These are phyloP conservation scores for Termitomyces sp. DNA, from an alignment of 768 basidiomycete species.

Conservation along the genomic window DNA sequence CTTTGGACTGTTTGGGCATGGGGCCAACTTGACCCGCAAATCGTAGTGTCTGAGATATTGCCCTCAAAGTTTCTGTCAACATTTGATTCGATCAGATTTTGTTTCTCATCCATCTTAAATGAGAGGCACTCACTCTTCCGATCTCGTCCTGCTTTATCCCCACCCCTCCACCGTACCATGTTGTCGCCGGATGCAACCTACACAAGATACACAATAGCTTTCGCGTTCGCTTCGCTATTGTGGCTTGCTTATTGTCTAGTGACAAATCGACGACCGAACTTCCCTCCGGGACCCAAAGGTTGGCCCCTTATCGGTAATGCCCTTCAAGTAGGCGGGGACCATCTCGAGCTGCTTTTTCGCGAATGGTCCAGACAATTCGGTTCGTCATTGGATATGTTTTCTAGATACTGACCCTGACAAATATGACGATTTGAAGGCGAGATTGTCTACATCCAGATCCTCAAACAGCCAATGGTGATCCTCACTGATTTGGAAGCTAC, in stretches of 20 bases:
- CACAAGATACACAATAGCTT: conserved; percentile 5
- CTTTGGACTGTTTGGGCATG: conserved; percentile 8
- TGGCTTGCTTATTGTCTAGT: conserved; percentile 20
- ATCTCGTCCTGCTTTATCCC: conserved; percentile 2
- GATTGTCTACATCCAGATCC: conserved; percentile 31
- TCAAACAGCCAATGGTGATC: conserved; percentile 43
- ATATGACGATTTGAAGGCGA: conserved; percentile 27
- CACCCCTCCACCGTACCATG: conserved; percentile 4
- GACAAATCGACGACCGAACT: conserved; percentile 18
- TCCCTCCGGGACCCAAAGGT: conserved; percentile 43
- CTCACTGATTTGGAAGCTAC: conserved; percentile 41
- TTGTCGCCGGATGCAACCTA: neutral
- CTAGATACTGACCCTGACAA: neutral
- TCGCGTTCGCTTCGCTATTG: conserved; percentile 6
- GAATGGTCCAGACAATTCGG: conserved; percentile 40
- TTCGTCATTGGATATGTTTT: conserved; percentile 16
- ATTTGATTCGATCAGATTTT: conserved; percentile 9
- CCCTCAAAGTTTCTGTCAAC: conserved; percentile 8
- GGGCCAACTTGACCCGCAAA: conserved; percentile 2
- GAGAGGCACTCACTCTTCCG: neutral
- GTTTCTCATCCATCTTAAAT: conserved; percentile 12
- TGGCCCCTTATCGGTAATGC: conserved; percentile 43
- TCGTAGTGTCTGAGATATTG: conserved; percentile 2
- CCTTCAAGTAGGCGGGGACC: conserved; percentile 34
- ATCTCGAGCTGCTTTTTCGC: conserved; percentile 33